A percentile compares a stretch with the other conserved stretches of the same genome.
Conservation (phyloP, 1,139 yeast genomes). For the Zygoascus meyerae region DNA sequence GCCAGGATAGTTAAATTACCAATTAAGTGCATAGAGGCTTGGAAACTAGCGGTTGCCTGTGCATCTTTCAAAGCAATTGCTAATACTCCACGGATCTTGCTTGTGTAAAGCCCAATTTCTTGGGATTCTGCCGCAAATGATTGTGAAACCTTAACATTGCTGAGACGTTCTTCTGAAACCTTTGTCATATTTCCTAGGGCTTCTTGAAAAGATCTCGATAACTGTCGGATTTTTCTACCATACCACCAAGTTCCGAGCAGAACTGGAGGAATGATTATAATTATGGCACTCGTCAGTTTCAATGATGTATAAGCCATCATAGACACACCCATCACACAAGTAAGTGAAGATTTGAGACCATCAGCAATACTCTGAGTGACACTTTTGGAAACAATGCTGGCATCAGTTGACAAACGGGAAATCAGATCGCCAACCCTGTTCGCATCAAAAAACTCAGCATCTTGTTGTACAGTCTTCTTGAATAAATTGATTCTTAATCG, state of each 20-base stretch:
- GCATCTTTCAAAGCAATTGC: slow-evolving; percentile 76
- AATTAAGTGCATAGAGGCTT: slow-evolving; percentile 68
- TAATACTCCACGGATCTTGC: slow-evolving; percentile 69
- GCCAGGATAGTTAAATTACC: slow-evolving; percentile 78
- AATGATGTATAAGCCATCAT: slow-evolving; percentile 90
- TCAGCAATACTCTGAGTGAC: slow-evolving; percentile 88
- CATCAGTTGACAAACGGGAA: slow-evolving; percentile 81
- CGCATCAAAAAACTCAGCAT: slow-evolving; percentile 86
- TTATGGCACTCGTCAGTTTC: slow-evolving; percentile 68
- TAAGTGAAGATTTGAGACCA: slow-evolving; percentile 74
- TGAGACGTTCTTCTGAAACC: slow-evolving; percentile 86
- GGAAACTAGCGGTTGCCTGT: slow-evolving; percentile 54
- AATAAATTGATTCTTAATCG: slow-evolving; percentile 72
- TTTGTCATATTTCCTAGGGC: slow-evolving; percentile 82
- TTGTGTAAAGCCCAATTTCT: slow-evolving; percentile 56
- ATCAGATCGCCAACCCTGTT: slow-evolving; percentile 93
- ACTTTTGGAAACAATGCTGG: slow-evolving; percentile 81
- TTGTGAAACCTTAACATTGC: slow-evolving; percentile 81
- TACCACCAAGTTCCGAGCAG: slow-evolving; percentile 67
- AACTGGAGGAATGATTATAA: slow-evolving; percentile 77
- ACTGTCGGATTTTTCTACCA: slow-evolving; percentile 70
- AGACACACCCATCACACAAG: slow-evolving; percentile 73
- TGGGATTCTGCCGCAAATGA: slow-evolving; percentile 79
- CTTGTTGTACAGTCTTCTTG: slow-evolving; percentile 73
- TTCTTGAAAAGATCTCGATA: slow-evolving; percentile 75